phyloP scores from a whole-genome alignment of 192 early-diverging fungal genomes.

The Podila horticola region DNA sequence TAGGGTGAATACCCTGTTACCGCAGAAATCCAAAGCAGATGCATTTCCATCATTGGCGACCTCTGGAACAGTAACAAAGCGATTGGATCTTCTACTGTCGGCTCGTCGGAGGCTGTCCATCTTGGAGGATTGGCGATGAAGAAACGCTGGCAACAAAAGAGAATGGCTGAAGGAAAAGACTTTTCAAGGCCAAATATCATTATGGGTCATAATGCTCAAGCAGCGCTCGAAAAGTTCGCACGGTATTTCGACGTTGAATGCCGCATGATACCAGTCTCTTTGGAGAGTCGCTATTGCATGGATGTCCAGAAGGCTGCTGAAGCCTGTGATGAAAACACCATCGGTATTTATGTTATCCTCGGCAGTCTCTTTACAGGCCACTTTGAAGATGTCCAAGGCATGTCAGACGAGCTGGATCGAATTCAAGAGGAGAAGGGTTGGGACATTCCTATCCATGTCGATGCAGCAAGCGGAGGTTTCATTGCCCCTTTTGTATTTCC shows the following conservation, averaged over 20 bases:
- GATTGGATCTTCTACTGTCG: constrained; percentile 77
- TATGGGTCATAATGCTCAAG: constrained; percentile 82
- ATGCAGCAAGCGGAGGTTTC: constrained; percentile 87
- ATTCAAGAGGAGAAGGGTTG: constrained; percentile 69
- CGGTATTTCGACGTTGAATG: constrained; percentile 83
- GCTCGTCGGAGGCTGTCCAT: constrained; percentile 85
- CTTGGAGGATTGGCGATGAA: constrained; percentile 83
- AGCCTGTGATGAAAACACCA: constrained; percentile 86
- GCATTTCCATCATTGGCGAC: constrained; percentile 75
- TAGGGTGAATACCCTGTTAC: constrained; percentile 77
- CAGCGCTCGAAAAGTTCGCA: constrained; percentile 52
- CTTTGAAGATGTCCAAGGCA: constrained; percentile 77
- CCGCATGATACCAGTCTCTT: constrained; percentile 69
- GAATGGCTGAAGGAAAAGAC: constrained; percentile 70
- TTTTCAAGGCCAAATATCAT: constrained; percentile 75
- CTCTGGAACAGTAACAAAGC: constrained; percentile 71
- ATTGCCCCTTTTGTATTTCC: constrained; percentile 87
- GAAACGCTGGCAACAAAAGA: constrained; percentile 73
- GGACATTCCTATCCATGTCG: constrained; percentile 86
- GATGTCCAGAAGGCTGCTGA: constrained; percentile 71
- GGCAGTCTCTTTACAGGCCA: constrained; percentile 84
- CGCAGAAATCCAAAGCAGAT: constrained; percentile 70
- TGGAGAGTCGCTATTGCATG: constrained; percentile 61
- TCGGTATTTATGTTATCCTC: constrained; percentile 80
- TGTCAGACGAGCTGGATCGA: constrained; percentile 69